phyloP scores from a whole-genome alignment of 2,329 filamentous ascomycete species.

The Colletotrichum sp. region DNA sequence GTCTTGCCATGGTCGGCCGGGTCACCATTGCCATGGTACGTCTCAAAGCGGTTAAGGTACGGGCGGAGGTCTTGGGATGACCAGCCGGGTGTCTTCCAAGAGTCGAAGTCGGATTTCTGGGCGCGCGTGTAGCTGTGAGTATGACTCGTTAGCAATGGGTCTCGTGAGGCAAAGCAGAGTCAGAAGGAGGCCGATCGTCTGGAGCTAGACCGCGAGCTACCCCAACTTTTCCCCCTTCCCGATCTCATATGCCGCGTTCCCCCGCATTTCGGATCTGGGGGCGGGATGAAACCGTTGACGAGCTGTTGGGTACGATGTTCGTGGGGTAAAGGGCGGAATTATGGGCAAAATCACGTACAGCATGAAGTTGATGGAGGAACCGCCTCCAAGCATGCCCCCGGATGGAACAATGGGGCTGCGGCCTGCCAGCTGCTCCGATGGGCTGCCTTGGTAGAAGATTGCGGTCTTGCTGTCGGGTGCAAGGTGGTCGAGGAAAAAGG shows the following conservation, averaged over 20 bases:
- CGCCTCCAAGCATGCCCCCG: slow-evolving; percentile 57
- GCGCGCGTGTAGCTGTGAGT: slow-evolving; percentile 45
- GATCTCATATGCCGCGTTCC: neutral
- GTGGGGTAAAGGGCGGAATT: neutral
- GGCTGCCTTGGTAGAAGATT: slow-evolving; percentile 54
- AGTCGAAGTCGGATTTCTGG: slow-evolving; percentile 53
- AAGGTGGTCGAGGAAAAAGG: slow-evolving; percentile 64
- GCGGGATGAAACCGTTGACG: neutral
- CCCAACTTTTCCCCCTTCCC: neutral
- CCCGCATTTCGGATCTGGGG: neutral
- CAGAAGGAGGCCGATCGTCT: neutral
- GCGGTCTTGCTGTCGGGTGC: slow-evolving; percentile 71
- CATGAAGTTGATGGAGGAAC: slow-evolving; percentile 52
- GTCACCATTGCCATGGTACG: slow-evolving; percentile 29
- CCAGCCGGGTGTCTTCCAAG: slow-evolving; percentile 60
- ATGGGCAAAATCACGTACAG: slow-evolving; percentile 27
- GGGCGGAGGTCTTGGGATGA: slow-evolving; percentile 54
- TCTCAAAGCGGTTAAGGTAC: slow-evolving; percentile 47
- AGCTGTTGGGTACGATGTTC: neutral
- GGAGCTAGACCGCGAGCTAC: neutral
- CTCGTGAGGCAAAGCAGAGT: neutral
- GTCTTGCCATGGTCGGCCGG: slow-evolving; percentile 44
- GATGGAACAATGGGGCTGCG: slow-evolving; percentile 42
- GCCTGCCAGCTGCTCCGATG: slow-evolving; percentile 48
- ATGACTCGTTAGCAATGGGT: neutral